phyloP scores from a whole-genome alignment of 2,329 filamentous ascomycete species.

The Amauroascus niger region DNA sequence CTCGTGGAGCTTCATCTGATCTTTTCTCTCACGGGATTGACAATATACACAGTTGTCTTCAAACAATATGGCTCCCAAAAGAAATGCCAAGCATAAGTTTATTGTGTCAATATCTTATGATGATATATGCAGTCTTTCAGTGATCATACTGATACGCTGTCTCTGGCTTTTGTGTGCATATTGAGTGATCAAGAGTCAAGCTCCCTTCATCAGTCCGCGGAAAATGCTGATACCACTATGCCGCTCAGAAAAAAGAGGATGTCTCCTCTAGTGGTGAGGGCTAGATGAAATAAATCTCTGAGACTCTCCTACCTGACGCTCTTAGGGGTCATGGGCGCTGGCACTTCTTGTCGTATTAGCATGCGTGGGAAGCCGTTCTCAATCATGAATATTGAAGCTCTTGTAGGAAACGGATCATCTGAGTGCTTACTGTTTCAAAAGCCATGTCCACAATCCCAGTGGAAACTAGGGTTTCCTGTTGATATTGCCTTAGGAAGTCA shows the following conservation, averaged over 20 bases:
- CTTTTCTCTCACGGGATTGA: constrained; percentile 52
- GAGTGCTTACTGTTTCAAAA: not conserved
- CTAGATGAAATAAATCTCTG: no score
- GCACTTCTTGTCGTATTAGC: constrained; percentile 44
- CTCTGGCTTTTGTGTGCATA: no score
- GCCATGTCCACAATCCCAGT: not conserved
- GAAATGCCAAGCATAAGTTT: constrained; percentile 18
- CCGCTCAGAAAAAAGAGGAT: no score
- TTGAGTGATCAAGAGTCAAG: no score
- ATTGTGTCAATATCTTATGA: not conserved
- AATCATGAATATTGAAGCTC: constrained; percentile 55
- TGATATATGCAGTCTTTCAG: not conserved
- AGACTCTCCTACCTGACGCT: no score
- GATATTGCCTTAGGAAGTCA: constrained; percentile 23
- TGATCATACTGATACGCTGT: no score
- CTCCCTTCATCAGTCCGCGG: no score
- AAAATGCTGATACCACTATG: no score
- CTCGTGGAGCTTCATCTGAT: constrained; percentile 49
- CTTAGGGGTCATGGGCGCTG: constrained; percentile 17
- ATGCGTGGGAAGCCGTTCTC: constrained; percentile 60
- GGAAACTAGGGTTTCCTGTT: not conserved
- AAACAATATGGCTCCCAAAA: constrained; percentile 44
- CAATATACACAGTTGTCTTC: constrained; percentile 46
- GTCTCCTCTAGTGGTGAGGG: no score
- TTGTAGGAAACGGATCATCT: constrained; percentile 59